Percentiles rank a stretch among this genome's conserved stretches.
Evolutionary conservation across 768 basidiomycete species (phyloP).

Genomic region (Baorangia bicolor): DNA sequence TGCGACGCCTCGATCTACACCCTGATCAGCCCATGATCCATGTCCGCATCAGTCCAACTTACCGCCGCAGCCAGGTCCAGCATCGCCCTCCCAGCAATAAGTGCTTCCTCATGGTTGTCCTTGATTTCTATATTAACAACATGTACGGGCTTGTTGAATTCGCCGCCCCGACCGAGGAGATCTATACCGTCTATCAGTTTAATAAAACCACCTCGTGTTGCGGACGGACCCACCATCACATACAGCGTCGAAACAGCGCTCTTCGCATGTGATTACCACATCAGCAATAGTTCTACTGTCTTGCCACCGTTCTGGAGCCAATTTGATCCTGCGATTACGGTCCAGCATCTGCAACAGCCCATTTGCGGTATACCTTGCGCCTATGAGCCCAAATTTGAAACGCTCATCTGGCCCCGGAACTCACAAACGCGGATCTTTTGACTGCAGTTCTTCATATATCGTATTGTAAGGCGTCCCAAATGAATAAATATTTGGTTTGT

Average conservation of each 20-base stretch:
- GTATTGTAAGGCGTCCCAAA: constrained; percentile 97
- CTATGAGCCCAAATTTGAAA: constrained; percentile 12
- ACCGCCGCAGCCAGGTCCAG: constrained; percentile 89
- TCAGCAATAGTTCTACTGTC: constrained; percentile 88
- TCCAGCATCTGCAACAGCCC: constrained; percentile 96
- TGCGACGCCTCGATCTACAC: constrained; percentile 77
- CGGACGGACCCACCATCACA: constrained; percentile 76
- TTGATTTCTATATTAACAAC: constrained; percentile 98
- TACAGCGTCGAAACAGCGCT: constrained; percentile 97
- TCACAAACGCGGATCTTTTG: constrained; percentile 83
- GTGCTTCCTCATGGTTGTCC: constrained; percentile 98
- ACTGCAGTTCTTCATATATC: constrained; percentile 86
- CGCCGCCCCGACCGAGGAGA: constrained; percentile 82
- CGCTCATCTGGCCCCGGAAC: constrained; percentile 30
- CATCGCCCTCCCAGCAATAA: constrained; percentile 94
- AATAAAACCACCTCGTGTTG: constrained; percentile 5
- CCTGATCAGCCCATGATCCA: constrained; percentile 12
- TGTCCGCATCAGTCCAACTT: constrained; percentile 34
- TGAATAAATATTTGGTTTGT: constrained; percentile 94
- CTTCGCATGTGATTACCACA: constrained; percentile 98
- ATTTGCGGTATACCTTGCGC: constrained; percentile 82
- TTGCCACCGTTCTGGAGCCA: constrained; percentile 96
- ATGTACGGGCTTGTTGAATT: constrained; percentile 92
- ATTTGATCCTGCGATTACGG: constrained; percentile 87
- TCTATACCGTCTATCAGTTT: constrained; percentile 47